Evolutionary conservation across 176 grass and related monocot species (phyloP).

Genomic region (Olyra latifolia): DNA sequence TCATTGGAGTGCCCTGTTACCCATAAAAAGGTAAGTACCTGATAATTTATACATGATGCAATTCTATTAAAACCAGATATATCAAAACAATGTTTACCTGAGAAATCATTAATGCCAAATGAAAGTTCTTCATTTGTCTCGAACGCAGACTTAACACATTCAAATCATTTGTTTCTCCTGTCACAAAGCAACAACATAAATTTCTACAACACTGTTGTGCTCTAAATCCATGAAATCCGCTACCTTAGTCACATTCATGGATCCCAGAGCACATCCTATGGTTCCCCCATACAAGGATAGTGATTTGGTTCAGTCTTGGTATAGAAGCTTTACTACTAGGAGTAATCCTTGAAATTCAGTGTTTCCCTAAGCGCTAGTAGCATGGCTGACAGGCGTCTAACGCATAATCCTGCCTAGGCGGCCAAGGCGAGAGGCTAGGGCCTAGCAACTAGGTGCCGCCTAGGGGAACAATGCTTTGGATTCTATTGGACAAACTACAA

Average conservation of each 20-base stretch:
- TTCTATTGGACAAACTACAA: conserved; percentile 27
- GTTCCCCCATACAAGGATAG: no score
- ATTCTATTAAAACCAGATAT: conserved; percentile 8
- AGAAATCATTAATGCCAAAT: conserved; percentile 90
- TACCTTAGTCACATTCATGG: no score
- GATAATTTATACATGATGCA: conserved; percentile 21
- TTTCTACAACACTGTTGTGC: conserved; percentile 19
- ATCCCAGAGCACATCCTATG: no score
- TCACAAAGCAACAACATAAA: neutral
- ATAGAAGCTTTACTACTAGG: neutral
- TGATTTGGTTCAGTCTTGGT: neutral
- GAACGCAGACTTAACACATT: conserved; percentile 62
- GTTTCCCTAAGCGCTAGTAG: no score
- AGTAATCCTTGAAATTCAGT: neutral
- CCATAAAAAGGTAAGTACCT: conserved; percentile 22
- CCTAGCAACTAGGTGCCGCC: no score
- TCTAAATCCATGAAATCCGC: no score
- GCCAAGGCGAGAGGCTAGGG: no score
- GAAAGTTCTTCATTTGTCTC: conserved; percentile 99
- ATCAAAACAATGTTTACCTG: conserved; percentile 61
- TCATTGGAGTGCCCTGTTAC: conserved; percentile 88
- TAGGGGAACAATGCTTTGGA: no score
- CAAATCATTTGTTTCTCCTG: conserved; percentile 88
- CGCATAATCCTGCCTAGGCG: no score
- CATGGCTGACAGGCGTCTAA: no score